Evolutionary conservation across 1,139 yeast species (phyloP).

Genomic region (Debaryomyces psychrophilus): DNA sequence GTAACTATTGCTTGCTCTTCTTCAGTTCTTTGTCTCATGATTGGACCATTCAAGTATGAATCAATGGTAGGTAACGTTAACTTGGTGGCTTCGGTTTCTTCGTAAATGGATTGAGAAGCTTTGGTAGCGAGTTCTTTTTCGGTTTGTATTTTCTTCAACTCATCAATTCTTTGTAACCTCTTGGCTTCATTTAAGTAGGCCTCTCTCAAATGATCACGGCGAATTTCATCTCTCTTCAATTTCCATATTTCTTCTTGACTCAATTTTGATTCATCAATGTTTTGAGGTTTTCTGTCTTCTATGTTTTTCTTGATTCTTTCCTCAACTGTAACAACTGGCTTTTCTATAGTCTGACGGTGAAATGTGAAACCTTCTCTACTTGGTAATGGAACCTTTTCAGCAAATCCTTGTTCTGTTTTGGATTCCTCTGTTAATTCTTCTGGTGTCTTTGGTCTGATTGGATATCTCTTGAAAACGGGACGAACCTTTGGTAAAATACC

Average conservation of each 20-base stretch:
- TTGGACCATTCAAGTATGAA: conserved; percentile 63
- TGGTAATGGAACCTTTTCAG: conserved; percentile 76
- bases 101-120: conserved; percentile 28
- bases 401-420: conserved; percentile 65
- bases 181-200: conserved; percentile 66
- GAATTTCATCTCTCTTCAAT: conserved; percentile 62
- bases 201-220: conserved; percentile 71
- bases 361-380: conserved; percentile 52
- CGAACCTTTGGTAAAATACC: conserved; percentile 83
- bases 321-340: conserved; percentile 59
- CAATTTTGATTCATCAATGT: conserved; percentile 36
- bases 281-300: conserved; percentile 42
- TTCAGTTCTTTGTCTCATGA: conserved; percentile 70
- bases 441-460: conserved; percentile 55
- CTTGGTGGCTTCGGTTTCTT: conserved; percentile 55
- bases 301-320: conserved; percentile 59
- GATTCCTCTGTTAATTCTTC: conserved; percentile 43
- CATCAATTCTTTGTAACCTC: conserved; percentile 48
- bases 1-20: conserved; percentile 58
- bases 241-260: conserved; percentile 57
- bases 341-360: conserved; percentile 47
- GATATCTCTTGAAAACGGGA: conserved; percentile 62
- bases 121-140: conserved; percentile 29
- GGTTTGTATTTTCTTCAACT: conserved; percentile 33
- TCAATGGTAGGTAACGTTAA: conserved; percentile 84